phyloP scores from a whole-genome alignment of 441 rosid genomes.

The Arabidopsis lyrata region DNA sequence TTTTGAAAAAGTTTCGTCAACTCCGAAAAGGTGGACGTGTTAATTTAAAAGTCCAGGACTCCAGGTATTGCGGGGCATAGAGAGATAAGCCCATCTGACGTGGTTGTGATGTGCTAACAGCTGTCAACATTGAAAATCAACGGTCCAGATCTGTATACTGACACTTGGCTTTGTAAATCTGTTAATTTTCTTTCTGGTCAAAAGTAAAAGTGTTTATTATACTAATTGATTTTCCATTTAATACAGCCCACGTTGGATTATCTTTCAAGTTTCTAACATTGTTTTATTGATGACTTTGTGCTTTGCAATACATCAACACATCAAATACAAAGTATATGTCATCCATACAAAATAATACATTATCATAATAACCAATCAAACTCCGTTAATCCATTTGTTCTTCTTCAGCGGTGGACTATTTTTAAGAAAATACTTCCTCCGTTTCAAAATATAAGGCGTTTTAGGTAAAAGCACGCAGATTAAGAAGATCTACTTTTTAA shows the following conservation, averaged over 20 bases:
- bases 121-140: constrained; percentile 39
- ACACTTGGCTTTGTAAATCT: constrained; percentile 27
- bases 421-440: neutral
- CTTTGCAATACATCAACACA: constrained; percentile 4
- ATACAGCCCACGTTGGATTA: constrained; percentile 21
- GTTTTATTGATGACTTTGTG: neutral
- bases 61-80: neutral
- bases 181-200: no score
- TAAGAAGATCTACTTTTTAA: no score
- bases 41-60: neutral
- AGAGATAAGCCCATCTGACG: constrained; percentile 37
- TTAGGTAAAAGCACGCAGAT: no score
- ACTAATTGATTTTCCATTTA: no score
- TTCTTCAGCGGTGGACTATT: neutral
- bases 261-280: neutral
- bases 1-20: neutral
- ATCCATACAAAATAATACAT: neutral
- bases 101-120: constrained; percentile 34
- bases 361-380: neutral
- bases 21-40: neutral
- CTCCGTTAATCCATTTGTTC: neutral
- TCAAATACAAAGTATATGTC: neutral
- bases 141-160: constrained; percentile 17
- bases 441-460: no score
- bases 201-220: neutral